Conservation (phyloP, 2,329 filamentous ascomycete genomes). For the Ophiostoma ulmi region DNA sequence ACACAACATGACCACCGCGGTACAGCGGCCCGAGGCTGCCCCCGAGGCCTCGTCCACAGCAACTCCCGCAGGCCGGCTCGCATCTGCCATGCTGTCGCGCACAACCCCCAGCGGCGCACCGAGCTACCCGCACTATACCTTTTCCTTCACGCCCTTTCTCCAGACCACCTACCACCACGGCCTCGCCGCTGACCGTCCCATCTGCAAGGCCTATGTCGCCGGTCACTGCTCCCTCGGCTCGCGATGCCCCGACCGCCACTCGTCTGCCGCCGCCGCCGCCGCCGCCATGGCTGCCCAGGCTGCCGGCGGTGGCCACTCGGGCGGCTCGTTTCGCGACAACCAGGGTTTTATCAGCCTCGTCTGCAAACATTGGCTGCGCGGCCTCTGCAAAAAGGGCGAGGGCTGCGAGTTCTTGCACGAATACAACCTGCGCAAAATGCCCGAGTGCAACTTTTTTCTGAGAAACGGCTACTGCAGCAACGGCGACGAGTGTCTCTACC, state of each 20-base stretch:
- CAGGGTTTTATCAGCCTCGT: conserved; percentile 72
- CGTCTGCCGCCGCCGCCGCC: conserved; percentile 31
- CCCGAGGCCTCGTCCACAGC: background rate
- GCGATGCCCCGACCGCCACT: conserved; percentile 79
- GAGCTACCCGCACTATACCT: conserved; percentile 52
- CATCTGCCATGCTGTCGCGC: conserved; percentile 16
- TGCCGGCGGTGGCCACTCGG: conserved; percentile 16
- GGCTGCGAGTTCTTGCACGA: conserved; percentile 97
- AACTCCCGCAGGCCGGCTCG: background rate
- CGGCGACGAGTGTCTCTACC: conserved; percentile 91
- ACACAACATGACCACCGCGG: background rate
- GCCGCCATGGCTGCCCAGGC: conserved; percentile 33
- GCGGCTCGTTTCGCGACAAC: conserved; percentile 33
- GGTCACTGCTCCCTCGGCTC: conserved; percentile 83
- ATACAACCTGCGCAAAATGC: conserved; percentile 97
- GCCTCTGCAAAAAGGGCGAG: conserved; percentile 95
- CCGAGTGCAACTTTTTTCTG: conserved; percentile 95
- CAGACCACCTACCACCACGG: conserved; percentile 78
- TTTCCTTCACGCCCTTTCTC: conserved; percentile 83
- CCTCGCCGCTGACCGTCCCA: conserved; percentile 69
- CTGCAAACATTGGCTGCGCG: conserved; percentile 98
- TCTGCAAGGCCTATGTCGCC: conserved; percentile 75
- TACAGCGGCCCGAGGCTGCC: background rate
- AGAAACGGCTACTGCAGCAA: conserved; percentile 93
- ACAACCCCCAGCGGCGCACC: conserved; percentile 34